Evolutionary conservation across 2,329 filamentous ascomycete genomes (phyloP).

Genomic region (Cadophora gregata): DNA sequence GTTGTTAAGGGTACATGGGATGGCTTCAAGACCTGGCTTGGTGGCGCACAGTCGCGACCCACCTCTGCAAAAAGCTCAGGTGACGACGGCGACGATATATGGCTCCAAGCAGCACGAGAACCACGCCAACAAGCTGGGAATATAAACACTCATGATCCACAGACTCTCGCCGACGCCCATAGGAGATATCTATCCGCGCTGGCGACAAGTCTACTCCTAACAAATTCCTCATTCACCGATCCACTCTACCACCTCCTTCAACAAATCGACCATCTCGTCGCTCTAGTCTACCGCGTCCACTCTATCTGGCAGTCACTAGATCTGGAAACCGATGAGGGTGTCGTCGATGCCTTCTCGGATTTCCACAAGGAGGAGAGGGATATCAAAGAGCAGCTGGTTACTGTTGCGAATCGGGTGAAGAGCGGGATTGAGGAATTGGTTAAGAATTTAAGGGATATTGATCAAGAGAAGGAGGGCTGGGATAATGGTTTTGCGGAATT

Average conservation of each 20-base stretch:
- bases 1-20: slow-evolving; percentile 83
- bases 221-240: slow-evolving; percentile 66
- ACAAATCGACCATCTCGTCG: slow-evolving; percentile 81
- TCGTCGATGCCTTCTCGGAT: slow-evolving; percentile 76
- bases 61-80: slow-evolving; percentile 25
- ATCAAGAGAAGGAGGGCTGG: slow-evolving; percentile 44
- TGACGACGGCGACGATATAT: slow-evolving; percentile 50
- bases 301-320: slow-evolving; percentile 79
- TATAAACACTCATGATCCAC: slow-evolving; percentile 70
- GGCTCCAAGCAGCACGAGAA: slow-evolving; percentile 45
- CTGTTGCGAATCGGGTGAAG: slow-evolving; percentile 69
- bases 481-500: slow-evolving; percentile 45
- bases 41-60: slow-evolving; percentile 39
- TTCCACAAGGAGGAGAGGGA: slow-evolving; percentile 75
- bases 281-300: slow-evolving; percentile 77
- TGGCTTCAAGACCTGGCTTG: slow-evolving; percentile 79
- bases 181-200: slow-evolving; percentile 75
- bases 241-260: slow-evolving; percentile 70
- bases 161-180: slow-evolving; percentile 82
- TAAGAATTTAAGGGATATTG: slow-evolving; percentile 62
- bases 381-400: slow-evolving; percentile 67
- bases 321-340: slow-evolving; percentile 80
- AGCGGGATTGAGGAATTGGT: slow-evolving; percentile 67
- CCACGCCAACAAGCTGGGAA: slow-evolving; percentile 35
- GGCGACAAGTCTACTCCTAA: slow-evolving; percentile 69